A percentile compares a stretch with the other conserved stretches of the same genome.
These are phyloP conservation scores for Teratosphaeria nubilosa DNA, from an alignment of 2,329 filamentous ascomycete genomes.

Conservation along the genomic window DNA sequence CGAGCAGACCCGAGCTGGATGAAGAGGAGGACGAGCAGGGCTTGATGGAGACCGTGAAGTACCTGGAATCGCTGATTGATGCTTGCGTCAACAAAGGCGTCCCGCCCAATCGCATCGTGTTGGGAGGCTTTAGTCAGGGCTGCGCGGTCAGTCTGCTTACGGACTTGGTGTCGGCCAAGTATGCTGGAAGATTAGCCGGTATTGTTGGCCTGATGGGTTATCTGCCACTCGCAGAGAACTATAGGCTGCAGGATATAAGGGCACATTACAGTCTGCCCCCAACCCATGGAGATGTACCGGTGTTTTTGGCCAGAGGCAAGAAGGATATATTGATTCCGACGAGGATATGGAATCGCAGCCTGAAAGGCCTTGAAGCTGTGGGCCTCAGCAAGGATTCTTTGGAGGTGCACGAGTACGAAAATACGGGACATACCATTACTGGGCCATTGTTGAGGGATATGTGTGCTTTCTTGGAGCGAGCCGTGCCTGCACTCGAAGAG, in stretches of 20 bases:
- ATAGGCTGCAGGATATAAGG: slow-evolving; percentile 28
- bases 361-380: slow-evolving; percentile 31
- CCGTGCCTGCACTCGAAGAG: slow-evolving; percentile 30
- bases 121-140: slow-evolving; percentile 41
- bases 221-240: slow-evolving; percentile 27
- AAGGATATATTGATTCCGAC: slow-evolving; percentile 40
- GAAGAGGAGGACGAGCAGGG: slow-evolving; percentile 39
- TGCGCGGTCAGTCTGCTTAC: slow-evolving; percentile 36
- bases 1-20: slow-evolving; percentile 33
- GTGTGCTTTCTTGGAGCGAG: slow-evolving; percentile 31
- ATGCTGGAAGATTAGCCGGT: slow-evolving; percentile 31
- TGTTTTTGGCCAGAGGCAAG: slow-evolving; percentile 39
- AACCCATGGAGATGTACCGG: slow-evolving; percentile 27
- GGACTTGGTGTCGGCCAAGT: slow-evolving; percentile 30
- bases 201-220: slow-evolving; percentile 39
- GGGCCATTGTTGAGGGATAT: slow-evolving; percentile 38
- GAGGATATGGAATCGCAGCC: slow-evolving; percentile 32
- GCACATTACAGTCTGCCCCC: slow-evolving; percentile 27
- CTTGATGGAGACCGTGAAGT: slow-evolving; percentile 30
- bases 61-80: slow-evolving; percentile 35
- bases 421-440: slow-evolving; percentile 36
- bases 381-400: slow-evolving; percentile 30
- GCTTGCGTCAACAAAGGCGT: slow-evolving; percentile 32
- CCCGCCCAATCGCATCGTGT: slow-evolving; percentile 32
- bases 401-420: slow-evolving; percentile 38